Evolutionary conservation across 371 early-diverging fungal genomes (phyloP).

Genomic region (Rhizopus microsporus): DNA sequence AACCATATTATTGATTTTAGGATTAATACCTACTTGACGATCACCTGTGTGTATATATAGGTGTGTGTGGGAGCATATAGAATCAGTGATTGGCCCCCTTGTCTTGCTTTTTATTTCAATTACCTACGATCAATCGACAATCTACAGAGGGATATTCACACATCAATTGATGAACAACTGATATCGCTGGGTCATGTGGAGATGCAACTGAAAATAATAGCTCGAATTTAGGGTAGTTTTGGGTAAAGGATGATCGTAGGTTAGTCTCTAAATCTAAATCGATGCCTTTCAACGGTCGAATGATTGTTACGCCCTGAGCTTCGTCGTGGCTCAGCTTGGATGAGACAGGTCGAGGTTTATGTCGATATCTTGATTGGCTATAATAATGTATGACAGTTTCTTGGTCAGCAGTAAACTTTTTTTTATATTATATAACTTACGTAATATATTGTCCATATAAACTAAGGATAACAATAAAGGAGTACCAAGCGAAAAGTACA

Average conservation of each 20-base stretch:
- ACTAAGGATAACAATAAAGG: conserved; percentile 43
- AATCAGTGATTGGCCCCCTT: neutral
- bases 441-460: conserved; percentile 46
- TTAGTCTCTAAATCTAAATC: conserved; percentile 82
- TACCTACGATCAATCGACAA: conserved; percentile 77
- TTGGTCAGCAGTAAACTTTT: neutral
- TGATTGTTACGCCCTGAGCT: conserved; percentile 76
- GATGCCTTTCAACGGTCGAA: conserved; percentile 91
- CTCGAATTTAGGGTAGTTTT: conserved; percentile 83
- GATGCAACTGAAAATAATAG: conserved; percentile 86
- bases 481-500: conserved; percentile 34
- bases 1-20: conserved; percentile 94
- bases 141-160: conserved; percentile 69
- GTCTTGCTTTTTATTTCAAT: conserved; percentile 6
- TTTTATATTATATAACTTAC: conserved; percentile 23
- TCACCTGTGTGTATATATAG: conserved; percentile 58
- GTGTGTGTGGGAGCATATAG: neutral
- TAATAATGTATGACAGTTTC: neutral
- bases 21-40: conserved; percentile 77
- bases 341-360: conserved; percentile 47
- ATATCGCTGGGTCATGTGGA: conserved; percentile 74
- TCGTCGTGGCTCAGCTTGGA: conserved; percentile 42
- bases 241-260: conserved; percentile 78
- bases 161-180: conserved; percentile 70
- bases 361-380: conserved; percentile 56